Conservation (phyloP, 129 eudicot species). For the Artemisia argyi region DNA sequence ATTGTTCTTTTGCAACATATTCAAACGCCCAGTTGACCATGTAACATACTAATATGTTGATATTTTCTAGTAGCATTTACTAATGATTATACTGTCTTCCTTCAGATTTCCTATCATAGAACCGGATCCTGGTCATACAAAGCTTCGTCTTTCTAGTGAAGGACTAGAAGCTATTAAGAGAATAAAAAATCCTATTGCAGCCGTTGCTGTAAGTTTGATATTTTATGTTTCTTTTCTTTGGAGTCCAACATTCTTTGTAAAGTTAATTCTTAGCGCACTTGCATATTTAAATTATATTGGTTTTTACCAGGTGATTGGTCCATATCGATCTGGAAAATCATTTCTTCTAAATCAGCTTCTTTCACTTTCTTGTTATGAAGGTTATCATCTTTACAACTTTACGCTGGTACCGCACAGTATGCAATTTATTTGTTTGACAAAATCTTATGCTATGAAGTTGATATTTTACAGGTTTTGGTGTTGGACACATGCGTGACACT, state of each 20-base stretch:
- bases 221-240: background rate
- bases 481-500: conserved; percentile 99
- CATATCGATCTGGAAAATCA: conserved; percentile 99
- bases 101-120: conserved; percentile 95
- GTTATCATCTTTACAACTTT: conserved; percentile 31
- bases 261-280: background rate
- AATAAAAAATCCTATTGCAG: conserved; percentile 86
- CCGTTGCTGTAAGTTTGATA: conserved; percentile 80
- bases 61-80: background rate
- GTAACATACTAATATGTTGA: no score
- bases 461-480: conserved; percentile 86
- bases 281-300: conserved; percentile 16
- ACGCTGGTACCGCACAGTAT: background rate
- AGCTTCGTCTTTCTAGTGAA: conserved; percentile 83
- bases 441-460: conserved; percentile 27
- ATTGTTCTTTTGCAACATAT: no score
- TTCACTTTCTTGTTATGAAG: conserved; percentile 95
- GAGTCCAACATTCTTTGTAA: background rate
- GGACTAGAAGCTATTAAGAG: conserved; percentile 88
- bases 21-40: no score
- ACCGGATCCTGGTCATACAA: conserved; percentile 98
- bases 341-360: conserved; percentile 97
- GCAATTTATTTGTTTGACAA: conserved; percentile 26
- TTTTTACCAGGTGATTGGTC: conserved; percentile 91
- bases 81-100: conserved; percentile 3